Conservation (phyloP, 768 basidiomycete genomes). For the Tephrocybe rancida region DNA sequence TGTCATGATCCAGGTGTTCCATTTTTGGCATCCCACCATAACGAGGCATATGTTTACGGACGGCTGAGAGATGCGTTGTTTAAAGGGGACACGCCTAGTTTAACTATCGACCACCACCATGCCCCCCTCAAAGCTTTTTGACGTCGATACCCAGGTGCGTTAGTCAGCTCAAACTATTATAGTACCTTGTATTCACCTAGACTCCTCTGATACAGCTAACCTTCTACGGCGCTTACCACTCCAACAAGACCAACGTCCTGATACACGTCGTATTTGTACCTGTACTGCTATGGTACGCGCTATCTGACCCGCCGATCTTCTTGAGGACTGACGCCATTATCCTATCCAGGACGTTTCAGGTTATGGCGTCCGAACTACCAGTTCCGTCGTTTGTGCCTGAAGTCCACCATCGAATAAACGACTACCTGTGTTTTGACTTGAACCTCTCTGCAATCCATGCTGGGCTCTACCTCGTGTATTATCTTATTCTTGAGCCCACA, state of each 20-base stretch:
- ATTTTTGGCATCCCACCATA: conserved; percentile 20
- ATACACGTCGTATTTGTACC: conserved; percentile 91
- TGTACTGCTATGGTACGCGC: conserved; percentile 71
- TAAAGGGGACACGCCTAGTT: conserved; percentile 15
- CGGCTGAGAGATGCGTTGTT: conserved; percentile 7
- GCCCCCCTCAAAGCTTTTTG: conserved; percentile 47
- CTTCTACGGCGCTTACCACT: conserved; percentile 94
- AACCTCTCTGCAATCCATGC: conserved; percentile 67
- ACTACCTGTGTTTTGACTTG: conserved; percentile 69
- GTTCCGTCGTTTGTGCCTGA: conserved; percentile 57
- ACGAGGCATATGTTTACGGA: conserved; percentile 19
- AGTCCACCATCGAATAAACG: conserved; percentile 52
- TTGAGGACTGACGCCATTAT: conserved; percentile 3
- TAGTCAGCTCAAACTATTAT: neutral
- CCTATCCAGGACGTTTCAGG: conserved; percentile 57
- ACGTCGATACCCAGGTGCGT: conserved; percentile 71
- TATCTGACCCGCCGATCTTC: conserved; percentile 2
- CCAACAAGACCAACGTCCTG: conserved; percentile 76
- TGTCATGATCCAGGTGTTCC: conserved; percentile 14
- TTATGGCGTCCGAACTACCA: conserved; percentile 52
- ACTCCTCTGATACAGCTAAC: conserved; percentile 55
- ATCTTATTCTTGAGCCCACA: conserved; percentile 76
- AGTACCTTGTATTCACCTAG: conserved; percentile 10
- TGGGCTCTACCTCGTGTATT: conserved; percentile 69
- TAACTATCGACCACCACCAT: conserved; percentile 31